A percentile compares a stretch with the other conserved stretches of the same genome.
phyloP scores from a whole-genome alignment of 306 rosid genomes.

The Cajanus cajan region DNA sequence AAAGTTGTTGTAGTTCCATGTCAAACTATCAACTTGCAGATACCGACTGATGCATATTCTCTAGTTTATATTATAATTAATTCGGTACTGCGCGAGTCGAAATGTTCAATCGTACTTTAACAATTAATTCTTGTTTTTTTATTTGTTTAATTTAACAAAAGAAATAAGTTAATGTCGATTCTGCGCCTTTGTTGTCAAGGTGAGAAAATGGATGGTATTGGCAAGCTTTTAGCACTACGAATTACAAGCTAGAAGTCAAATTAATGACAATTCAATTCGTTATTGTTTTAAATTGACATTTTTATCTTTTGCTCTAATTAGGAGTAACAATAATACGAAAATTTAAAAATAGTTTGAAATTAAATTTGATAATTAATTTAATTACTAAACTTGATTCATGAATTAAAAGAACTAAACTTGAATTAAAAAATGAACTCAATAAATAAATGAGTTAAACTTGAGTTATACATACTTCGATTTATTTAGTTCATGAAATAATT shows the following conservation, averaged over 20 bases:
- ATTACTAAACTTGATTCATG: no score
- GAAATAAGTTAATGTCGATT: not conserved
- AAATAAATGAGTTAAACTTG: no score
- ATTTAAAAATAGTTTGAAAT: no score
- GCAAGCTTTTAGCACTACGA: not conserved
- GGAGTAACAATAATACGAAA: no score
- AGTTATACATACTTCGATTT: no score
- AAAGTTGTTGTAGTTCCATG: not conserved
- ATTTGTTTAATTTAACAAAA: not conserved
- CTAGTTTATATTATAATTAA: not conserved
- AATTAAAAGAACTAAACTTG: no score
- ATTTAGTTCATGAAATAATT: no score
- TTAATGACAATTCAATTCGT: not conserved
- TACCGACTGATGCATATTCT: not conserved
- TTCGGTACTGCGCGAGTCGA: not conserved
- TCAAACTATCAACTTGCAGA: conserved; percentile 11
- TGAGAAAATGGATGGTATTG: not conserved
- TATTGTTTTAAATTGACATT: not conserved
- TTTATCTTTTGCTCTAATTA: no score
- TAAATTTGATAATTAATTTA: no score
- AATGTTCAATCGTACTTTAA: not conserved
- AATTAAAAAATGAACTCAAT: no score
- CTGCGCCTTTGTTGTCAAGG: not conserved
- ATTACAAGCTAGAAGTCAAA: not conserved
- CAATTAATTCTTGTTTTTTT: no score